These are phyloP conservation scores for Penicillium sp. DNA, from an alignment of 2,329 filamentous ascomycete species.

Conservation along the genomic window DNA sequence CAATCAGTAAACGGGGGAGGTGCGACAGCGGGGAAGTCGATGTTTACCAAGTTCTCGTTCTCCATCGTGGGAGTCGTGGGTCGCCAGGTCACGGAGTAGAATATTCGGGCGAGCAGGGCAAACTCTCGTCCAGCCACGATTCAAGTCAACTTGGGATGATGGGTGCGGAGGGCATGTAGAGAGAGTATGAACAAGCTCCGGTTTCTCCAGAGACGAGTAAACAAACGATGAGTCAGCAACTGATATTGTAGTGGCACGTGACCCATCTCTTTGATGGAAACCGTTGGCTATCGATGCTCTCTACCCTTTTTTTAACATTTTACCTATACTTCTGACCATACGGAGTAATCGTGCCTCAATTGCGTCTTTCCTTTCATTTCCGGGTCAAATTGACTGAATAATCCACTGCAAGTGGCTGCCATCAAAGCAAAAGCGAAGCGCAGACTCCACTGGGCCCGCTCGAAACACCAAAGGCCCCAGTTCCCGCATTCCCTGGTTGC, in stretches of 20 bases:
- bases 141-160: slow-evolving; percentile 6
- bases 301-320: no score
- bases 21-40: slow-evolving; percentile 5
- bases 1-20: slow-evolving; percentile 7
- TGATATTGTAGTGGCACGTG: background rate
- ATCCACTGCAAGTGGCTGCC: slow-evolving; percentile 1
- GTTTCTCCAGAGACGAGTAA: slow-evolving; percentile 36
- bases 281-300: background rate
- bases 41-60: slow-evolving; percentile 30
- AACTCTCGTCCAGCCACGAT: slow-evolving; percentile 25
- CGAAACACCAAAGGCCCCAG: slow-evolving; percentile 20
- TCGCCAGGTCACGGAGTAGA: slow-evolving; percentile 24
- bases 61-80: slow-evolving; percentile 28
- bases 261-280: background rate
- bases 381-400: background rate
- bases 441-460: slow-evolving; percentile 22
- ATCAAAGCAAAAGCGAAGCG: slow-evolving; percentile 8
- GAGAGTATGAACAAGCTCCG: slow-evolving; percentile 11
- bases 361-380: background rate
- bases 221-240: slow-evolving; percentile 34
- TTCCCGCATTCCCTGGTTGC: slow-evolving; percentile 21
- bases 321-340: background rate
- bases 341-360: background rate
- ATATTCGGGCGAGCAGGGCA: slow-evolving; percentile 20
- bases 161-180: slow-evolving; percentile 3